Conservation (phyloP, 805 yeast genomes). For the Kazachstania psychrophila region DNA sequence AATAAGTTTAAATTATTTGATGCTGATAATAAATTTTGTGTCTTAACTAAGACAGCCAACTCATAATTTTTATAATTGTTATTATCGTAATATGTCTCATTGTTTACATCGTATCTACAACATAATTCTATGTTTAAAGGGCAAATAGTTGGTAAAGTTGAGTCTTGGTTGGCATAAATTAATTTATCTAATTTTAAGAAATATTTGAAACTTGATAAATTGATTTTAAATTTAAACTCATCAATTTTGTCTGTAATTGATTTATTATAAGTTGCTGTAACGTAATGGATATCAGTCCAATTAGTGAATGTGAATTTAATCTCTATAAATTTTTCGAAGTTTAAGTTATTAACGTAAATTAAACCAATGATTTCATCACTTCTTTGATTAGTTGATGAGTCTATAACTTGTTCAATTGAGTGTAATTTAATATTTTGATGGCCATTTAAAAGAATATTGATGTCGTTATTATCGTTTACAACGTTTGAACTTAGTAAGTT, state of each 20-base stretch:
- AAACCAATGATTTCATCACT: constrained; percentile 20
- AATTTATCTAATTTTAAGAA: constrained; percentile 18
- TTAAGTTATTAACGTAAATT: constrained; percentile 25
- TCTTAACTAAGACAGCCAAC: constrained; percentile 8
- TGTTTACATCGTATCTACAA: constrained; percentile 27
- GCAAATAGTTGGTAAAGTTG: constrained; percentile 2
- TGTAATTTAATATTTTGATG: constrained; percentile 15
- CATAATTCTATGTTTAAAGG: constrained; percentile 23
- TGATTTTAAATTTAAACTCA: constrained; percentile 25
- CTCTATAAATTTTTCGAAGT: constrained; percentile 28
- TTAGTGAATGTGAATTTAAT: constrained; percentile 27
- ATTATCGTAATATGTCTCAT: constrained; percentile 30
- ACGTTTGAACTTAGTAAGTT: constrained; percentile 3
- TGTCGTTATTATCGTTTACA: background rate
- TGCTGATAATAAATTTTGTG: constrained; percentile 1
- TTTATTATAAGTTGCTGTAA: constrained; percentile 21
- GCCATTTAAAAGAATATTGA: background rate
- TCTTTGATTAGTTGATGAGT: background rate
- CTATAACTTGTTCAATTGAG: constrained; percentile 6
- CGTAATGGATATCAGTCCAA: constrained; percentile 28
- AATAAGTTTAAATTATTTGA: constrained; percentile 1
- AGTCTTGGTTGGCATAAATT: constrained; percentile 7
- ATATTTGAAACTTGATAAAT: constrained; percentile 22
- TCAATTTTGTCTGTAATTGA: constrained; percentile 22
- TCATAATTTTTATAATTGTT: constrained; percentile 29